Conservation (phyloP, 306 rosid species). For the Cicer yamashitae region DNA sequence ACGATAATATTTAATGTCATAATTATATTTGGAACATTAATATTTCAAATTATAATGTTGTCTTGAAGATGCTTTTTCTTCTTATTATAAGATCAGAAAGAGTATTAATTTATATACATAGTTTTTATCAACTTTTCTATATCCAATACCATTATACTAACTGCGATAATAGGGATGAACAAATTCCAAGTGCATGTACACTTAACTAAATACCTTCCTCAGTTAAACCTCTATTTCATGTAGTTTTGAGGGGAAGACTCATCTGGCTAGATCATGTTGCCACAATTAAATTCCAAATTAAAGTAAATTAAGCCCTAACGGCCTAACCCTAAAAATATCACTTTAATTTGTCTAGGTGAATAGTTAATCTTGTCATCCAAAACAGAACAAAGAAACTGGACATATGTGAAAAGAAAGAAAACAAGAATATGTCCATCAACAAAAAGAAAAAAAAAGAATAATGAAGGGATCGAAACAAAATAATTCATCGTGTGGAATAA, state of each 20-base stretch:
- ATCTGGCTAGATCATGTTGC: not conserved
- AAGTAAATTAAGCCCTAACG: constrained; percentile 23
- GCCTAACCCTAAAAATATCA: constrained; percentile 21
- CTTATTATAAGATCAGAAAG: not conserved
- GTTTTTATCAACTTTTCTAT: not conserved
- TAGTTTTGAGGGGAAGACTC: constrained; percentile 17
- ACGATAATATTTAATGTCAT: not conserved
- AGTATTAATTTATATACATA: not conserved
- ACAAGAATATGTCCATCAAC: not conserved
- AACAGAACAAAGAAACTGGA: not conserved
- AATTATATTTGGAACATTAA: not conserved
- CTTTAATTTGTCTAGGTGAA: not conserved
- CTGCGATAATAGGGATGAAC: constrained; percentile 35
- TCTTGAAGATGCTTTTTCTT: not conserved
- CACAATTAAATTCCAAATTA: not conserved
- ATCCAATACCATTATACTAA: constrained; percentile 5
- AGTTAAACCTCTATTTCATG: constrained; percentile 25
- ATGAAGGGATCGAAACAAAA: not conserved
- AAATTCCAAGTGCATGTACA: constrained; percentile 38
- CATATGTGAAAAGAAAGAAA: not conserved
- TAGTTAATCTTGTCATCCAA: constrained; percentile 3
- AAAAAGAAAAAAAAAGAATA: not conserved
- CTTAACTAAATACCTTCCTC: constrained; percentile 40
- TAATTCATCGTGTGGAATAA: constrained; percentile 25
- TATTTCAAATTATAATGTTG: not conserved